Conservation (phyloP, 805 yeast species). For the Kuraishia hungarica region DNA sequence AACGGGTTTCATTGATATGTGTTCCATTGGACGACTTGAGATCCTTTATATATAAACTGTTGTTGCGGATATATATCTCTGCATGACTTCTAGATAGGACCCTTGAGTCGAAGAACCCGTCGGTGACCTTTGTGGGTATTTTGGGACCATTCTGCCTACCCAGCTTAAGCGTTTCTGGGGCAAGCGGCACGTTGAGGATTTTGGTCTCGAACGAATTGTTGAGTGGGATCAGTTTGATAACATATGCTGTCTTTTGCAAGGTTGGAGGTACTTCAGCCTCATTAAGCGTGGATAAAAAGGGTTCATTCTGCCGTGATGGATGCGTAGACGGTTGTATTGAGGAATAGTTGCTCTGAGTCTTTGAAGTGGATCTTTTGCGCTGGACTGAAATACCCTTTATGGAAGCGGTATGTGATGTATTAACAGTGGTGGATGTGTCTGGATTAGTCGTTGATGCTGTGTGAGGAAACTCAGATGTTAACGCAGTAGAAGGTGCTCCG, state of each 20-base stretch:
- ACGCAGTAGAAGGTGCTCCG: background rate
- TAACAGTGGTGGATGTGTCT: background rate
- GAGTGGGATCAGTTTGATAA: conserved; percentile 65
- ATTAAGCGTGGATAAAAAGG: conserved; percentile 4
- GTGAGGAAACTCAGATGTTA: no score
- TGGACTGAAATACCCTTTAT: conserved; percentile 4
- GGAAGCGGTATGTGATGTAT: background rate
- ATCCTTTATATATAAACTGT: conserved; percentile 66
- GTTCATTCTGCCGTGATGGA: conserved; percentile 5
- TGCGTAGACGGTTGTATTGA: conserved; percentile 14
- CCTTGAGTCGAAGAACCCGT: conserved; percentile 91
- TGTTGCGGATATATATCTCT: conserved; percentile 63
- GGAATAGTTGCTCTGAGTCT: conserved; percentile 22
- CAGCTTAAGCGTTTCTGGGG: conserved; percentile 75
- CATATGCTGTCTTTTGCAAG: conserved; percentile 26
- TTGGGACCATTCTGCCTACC: conserved; percentile 83
- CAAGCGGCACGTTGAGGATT: conserved; percentile 67
- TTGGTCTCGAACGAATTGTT: conserved; percentile 76
- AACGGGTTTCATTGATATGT: conserved; percentile 68
- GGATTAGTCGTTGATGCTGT: background rate
- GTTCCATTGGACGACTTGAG: conserved; percentile 93
- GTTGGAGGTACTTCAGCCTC: background rate
- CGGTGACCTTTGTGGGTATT: conserved; percentile 52
- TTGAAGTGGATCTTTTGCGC: conserved; percentile 24
- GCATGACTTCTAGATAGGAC: conserved; percentile 94